Base-by-base conservation (phyloP, 345 rosid genomes). In the Heritiera fomes region DNA sequence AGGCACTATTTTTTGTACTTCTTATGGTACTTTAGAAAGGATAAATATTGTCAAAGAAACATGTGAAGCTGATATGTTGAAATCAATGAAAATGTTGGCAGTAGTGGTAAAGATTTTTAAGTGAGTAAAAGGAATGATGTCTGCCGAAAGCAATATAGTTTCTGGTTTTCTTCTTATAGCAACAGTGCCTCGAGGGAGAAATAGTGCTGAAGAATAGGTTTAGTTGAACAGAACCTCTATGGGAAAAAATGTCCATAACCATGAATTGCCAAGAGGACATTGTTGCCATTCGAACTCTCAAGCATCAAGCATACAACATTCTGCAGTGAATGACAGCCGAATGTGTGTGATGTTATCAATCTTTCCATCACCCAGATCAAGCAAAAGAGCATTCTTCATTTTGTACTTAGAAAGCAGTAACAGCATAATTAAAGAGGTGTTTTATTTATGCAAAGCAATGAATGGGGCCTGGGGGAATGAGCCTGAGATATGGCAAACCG, bases 401-500 rank as follows among this genome's bases (percentile, higher is more conserved):
- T 94, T 94, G 86, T 97, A 97, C 80, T 94, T 97, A 5, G 99
- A 97, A 52, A 97, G 98, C 84, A 97, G 82, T 67, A 97, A 80
- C 40, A 97, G 82, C 99, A 97, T 97, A 59, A 98, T 91, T 84
- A 94, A 80, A 75, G 91, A 97, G 75, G 98, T 90, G 90, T 97
- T 93, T 2, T 91, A 90, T 75, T 87, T 88, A 23, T 23, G 28
- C 28, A 23, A 23, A 23, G 28, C 28, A 23, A 23, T 23, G 86
- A 97, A 97, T 0, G 99, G 99, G 18, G 98, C 98, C 98, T 98
- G 94, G 41, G 98, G 90, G 87, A 94, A 97, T 71, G 98, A 91
- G 43, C 99, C 99, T 49, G 94, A 90, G 60, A 97, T 97, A 65
- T 97, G 98, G 14, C 88, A 86, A 50, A 94, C 99, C 99, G 94